phyloP scores from a whole-genome alignment of 2,329 filamentous ascomycete species.

The Lasiodiplodia gonubiensis region DNA sequence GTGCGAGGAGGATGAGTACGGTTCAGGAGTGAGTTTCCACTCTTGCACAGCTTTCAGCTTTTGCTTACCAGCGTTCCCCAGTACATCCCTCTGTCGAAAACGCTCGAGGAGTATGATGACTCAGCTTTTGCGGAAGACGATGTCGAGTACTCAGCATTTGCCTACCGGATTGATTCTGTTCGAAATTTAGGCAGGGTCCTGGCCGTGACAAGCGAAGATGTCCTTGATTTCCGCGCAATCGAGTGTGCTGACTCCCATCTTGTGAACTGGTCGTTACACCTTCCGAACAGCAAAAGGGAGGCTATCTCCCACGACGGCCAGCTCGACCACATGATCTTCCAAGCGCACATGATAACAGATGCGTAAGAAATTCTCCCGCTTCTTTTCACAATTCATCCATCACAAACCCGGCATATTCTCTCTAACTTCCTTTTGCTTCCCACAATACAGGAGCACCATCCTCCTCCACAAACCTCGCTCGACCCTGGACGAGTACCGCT shows the following conservation, averaged over 20 bases:
- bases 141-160: slow-evolving; percentile 78
- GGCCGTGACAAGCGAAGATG: slow-evolving; percentile 48
- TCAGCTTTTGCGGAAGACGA: slow-evolving; percentile 74
- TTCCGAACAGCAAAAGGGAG: slow-evolving; percentile 74
- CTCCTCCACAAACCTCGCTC: slow-evolving; percentile 53
- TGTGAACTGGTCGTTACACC: slow-evolving; percentile 78
- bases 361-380: slow-evolving; percentile 34
- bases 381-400: not conserved
- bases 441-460: slow-evolving; percentile 43
- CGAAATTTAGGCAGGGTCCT: slow-evolving; percentile 81
- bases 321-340: slow-evolving; percentile 88
- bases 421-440: not conserved
- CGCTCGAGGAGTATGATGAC: slow-evolving; percentile 77
- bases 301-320: slow-evolving; percentile 71
- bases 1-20: slow-evolving; percentile 79
- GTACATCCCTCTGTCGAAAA: slow-evolving; percentile 48
- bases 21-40: slow-evolving; percentile 42
- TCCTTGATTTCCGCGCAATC: slow-evolving; percentile 53
- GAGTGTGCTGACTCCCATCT: slow-evolving; percentile 66
- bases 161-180: slow-evolving; percentile 81
- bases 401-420: not conserved
- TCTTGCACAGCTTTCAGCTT: not conserved
- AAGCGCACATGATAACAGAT: slow-evolving; percentile 80
- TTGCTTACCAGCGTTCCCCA: slow-evolving; percentile 30
- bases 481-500: slow-evolving; percentile 42